Evolutionary conservation across 345 rosid genomes (phyloP), one percentile per base, ranked within the genome.

Genomic region (Crucihimalaya himalaica): DNA sequence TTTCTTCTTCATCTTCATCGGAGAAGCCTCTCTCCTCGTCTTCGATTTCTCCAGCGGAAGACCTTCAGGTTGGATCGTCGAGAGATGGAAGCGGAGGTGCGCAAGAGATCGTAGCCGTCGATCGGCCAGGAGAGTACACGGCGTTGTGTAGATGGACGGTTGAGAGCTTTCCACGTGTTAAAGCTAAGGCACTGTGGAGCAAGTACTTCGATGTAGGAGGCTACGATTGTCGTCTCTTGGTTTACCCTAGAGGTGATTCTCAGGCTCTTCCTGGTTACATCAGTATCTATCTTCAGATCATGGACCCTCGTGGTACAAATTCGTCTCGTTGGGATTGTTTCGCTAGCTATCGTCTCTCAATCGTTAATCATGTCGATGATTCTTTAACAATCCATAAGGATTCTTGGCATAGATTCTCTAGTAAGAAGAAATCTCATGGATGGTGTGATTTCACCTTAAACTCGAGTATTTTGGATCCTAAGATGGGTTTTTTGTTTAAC

Each of bases 181-280:
- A 91, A 76, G 96, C 97, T 47, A 83, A 89, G 84, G 93, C 97
- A 71, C 84, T 89, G 10, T 95, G 96, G 98, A 90, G 99, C 72
- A 88, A 86, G 88, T 95, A 95, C 85, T 90, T 95, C 70, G 99
- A 92, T 86, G 97, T 95, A 10, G 99, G 99, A 9, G 97, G 98
- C 19, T 95, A 88, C 77, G 98, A 95, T 89, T 95, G 99, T 58
- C 96, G 99, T 56, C 84, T 95, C 37, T 28, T 95, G 18, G 86
- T 95, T 50, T 95, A 95, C 84, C 99, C 99, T 48, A 92, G 87
- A 73, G 99, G 99, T 12, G 99, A 95, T 70, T 92, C 98, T 0
- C 97, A 95, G 67, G 98, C 99, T 15, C 61, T 95, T 52, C 99
- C 99, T 0, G 97, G 97, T 8, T 95, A 95, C 83, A 84, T 95